Base-by-base conservation (phyloP, 768 basidiomycete genomes). In the Multifurca ochricompacta region DNA sequence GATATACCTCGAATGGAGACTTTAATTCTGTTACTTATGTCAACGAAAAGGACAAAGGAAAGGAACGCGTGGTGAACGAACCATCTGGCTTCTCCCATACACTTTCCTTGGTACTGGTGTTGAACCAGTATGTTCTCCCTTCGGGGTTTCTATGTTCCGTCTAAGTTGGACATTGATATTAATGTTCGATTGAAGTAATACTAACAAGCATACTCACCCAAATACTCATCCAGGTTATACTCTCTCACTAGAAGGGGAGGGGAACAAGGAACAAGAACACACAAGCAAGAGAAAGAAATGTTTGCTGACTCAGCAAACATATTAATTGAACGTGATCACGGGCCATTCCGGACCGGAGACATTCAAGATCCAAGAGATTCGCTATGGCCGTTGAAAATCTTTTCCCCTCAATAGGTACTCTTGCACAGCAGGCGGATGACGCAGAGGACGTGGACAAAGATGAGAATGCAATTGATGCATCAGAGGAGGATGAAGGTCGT, bases 51-150 rank as follows among this genome's bases (percentile, higher is more conserved):
- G 21, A 28, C 34, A 14, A 23, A 45, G 32, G 11, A 35, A 13
- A 47, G 31, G 31, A 41, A 18, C 2, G 28, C 40, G 27, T 46
- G 30, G 16, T 13, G 18, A n/a, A 64, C 77, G 62, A 62, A 88
- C 88, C 89, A 68, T 94, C 90, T 56, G 96, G 96, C 67, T 98
- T 99, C 71, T 97, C 94, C 95, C 94, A 98, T 48, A 94, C 91
- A 65, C 92, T 95, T 63, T 91, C 88, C 63, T 85, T 82, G 3
- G 87, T 89, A 9, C 75, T 77, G 0, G 90, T 83, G 66, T 96
- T 93, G 71, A 92, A 93, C 94, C 94, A 98, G 65, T 98, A 98
- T 0, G 90, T 91, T n/a, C 92, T 77, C n/a, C 93, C 93, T 66
- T 96, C 95, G 2, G 90, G 84, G 70, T 94, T 95, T 31, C 88